These are phyloP conservation scores for Trametes cubensis DNA, from an alignment of 768 basidiomycete genomes.

Conservation along the genomic window DNA sequence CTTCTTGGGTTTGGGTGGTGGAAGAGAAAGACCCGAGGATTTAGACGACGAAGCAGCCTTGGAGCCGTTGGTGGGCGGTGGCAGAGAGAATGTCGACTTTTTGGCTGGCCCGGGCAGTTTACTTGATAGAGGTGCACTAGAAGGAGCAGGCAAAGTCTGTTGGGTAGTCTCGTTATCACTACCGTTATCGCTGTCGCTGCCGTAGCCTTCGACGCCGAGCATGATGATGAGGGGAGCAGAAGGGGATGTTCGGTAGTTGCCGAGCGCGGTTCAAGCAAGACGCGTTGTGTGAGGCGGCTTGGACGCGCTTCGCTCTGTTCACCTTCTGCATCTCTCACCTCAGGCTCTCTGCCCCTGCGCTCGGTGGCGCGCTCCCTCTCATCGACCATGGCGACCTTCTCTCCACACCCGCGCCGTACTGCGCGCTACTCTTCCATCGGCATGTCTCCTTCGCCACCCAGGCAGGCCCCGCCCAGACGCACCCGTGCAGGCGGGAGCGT, in stretches of 20 bases:
- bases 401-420: conserved; percentile 60
- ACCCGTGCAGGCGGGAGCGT: conserved; percentile 34
- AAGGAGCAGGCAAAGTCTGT: conserved; percentile 15
- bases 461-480: conserved; percentile 31
- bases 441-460: conserved; percentile 28
- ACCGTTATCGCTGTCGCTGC: conserved; percentile 66
- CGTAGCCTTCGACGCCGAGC: conserved; percentile 79
- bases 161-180: conserved; percentile 38
- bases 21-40: conserved; percentile 34
- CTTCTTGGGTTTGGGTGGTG: conserved; percentile 49
- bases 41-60: conserved; percentile 26
- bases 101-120: conserved; percentile 33
- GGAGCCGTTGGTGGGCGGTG: conserved; percentile 31
- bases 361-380: conserved; percentile 10
- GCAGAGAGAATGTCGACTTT: conserved; percentile 40
- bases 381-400: conserved; percentile 58
- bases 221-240: conserved; percentile 40
- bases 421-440: conserved; percentile 42
- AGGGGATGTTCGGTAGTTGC: conserved; percentile 18
- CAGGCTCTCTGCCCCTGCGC: neutral
- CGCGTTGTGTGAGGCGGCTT: conserved; percentile 20
- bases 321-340: neutral
- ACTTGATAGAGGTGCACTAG: conserved; percentile 18
- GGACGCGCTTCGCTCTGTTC: conserved; percentile 22
- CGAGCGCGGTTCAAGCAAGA: conserved; percentile 22